Evolutionary conservation across 306 rosid genomes (phyloP).

Genomic region (Quercus bicolor): DNA sequence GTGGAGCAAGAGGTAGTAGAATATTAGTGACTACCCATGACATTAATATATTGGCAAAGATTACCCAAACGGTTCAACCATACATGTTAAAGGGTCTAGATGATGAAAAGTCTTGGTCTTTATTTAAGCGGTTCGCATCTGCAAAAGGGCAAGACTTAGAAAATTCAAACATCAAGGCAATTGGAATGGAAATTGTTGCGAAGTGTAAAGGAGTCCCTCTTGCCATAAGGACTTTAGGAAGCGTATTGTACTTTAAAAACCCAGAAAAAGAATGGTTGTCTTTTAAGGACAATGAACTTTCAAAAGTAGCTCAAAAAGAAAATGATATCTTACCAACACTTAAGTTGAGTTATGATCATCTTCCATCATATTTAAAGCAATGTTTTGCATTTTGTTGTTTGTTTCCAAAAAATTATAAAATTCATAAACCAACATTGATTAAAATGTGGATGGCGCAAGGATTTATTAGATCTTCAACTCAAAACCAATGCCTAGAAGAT

Average conservation of each 20-base stretch:
- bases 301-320: too few relatives aligned
- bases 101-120: background rate
- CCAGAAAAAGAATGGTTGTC: background rate
- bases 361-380: background rate
- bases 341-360: background rate
- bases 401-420: background rate
- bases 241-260: slow-evolving; percentile 1
- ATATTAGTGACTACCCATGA: background rate
- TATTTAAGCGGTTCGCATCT: slow-evolving; percentile 8
- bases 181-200: background rate
- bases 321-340: background rate
- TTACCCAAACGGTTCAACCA: too few relatives aligned
- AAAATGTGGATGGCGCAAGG: slow-evolving; percentile 20
- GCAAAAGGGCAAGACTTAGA: background rate
- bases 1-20: background rate
- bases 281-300: slow-evolving; percentile 4
- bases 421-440: background rate
- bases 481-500: slow-evolving; percentile 1
- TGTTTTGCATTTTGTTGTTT: slow-evolving; percentile 12
- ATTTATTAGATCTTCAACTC: background rate
- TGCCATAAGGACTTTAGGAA: slow-evolving; percentile 13
- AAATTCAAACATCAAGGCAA: background rate
- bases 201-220: slow-evolving; percentile 17
- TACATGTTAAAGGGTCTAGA: background rate
- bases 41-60: too few relatives aligned